A percentile compares a stretch with the other conserved stretches of the same genome.
phyloP scores from a whole-genome alignment of 2,329 filamentous ascomycete genomes.

The Helicocarpus griseus region DNA sequence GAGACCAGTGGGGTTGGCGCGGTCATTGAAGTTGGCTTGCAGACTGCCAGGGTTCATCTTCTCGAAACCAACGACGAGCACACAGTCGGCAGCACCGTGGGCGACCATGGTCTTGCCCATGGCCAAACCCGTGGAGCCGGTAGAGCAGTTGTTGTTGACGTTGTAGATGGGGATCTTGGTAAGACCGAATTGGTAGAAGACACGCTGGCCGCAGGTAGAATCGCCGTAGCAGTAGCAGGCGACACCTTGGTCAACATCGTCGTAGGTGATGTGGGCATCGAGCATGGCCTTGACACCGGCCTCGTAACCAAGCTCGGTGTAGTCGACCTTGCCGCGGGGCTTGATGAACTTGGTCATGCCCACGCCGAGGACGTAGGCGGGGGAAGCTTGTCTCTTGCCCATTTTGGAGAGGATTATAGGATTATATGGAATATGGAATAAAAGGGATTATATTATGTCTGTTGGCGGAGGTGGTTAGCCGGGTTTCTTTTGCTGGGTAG shows the following conservation, averaged over 20 bases:
- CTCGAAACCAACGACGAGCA: constrained; percentile 90
- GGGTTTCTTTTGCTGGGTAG: neutral
- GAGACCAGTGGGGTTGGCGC: constrained; percentile 67
- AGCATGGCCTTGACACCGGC: constrained; percentile 79
- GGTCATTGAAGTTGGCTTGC: constrained; percentile 74
- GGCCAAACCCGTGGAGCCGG: constrained; percentile 80
- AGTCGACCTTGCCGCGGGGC: constrained; percentile 85
- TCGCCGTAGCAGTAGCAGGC: constrained; percentile 99
- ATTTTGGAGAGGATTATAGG: constrained; percentile 32
- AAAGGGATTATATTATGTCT: too few species aligned
- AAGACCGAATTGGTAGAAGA: constrained; percentile 99
- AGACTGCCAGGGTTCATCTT: constrained; percentile 95
- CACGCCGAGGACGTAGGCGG: constrained; percentile 85
- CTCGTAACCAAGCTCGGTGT: constrained; percentile 88
- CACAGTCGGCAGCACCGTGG: constrained; percentile 73
- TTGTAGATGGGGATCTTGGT: constrained; percentile 94
- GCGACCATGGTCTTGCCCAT: constrained; percentile 73
- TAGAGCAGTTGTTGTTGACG: constrained; percentile 98
- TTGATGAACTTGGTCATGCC: constrained; percentile 99
- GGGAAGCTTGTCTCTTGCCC: constrained; percentile 42
- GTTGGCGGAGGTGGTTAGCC: too few species aligned
- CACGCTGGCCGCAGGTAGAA: constrained; percentile 85
- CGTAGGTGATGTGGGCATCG: constrained; percentile 75
- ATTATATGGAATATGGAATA: too few species aligned
- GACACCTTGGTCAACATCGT: constrained; percentile 87